Evolutionary conservation across 2,329 filamentous ascomycete species (phyloP), one percentile per base, ranked within the genome.

Genomic region (Stylonectria norvegica): DNA sequence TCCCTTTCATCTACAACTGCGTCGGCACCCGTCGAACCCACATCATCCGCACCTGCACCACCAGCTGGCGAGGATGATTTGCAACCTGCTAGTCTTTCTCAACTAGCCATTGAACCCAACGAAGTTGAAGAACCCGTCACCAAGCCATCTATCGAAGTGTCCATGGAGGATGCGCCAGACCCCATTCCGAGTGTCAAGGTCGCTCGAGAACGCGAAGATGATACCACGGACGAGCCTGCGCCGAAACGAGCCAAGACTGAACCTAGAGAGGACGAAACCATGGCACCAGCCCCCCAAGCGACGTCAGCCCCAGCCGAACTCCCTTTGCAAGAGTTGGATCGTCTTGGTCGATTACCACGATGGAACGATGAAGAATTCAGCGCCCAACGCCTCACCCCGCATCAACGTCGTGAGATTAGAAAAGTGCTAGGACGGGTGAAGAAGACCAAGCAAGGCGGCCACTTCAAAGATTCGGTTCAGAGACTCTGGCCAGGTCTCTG

Each of bases 241-340:
- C 78, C 89, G 1, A 96, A 96, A 70, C 83, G 90, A 18, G 80
- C 86, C 25, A 91, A 83, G 66, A 85, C 87, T 0, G 85, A 86
- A 12, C 70, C 71, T 10, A 69, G 73, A 30, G 66, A 67, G 1
- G 68, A 70, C 20, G 63, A 66, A 34, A 52, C 50, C n/a, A 40
- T 36, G 5, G 38, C 44, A 7, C 30, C 40, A 17, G 32, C 40
- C 5, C 27, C 45, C 10, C 33, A 34, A 7, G 46, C 50, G 20
- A 34, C 48, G 11, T 37, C 51, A 9, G 46, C 50, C 1, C 39
- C 54, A 5, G 38, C 50, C 6, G 50, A 61, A 44, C 47, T 49
- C 23, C 36, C 49, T 30, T 20, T 49, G 19, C 35, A 54, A 28
- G 31, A 43, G 18, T 44, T 52, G 31, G 39, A 50, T 35, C 50